Percentiles rank a stretch among this genome's conserved stretches.
Evolutionary conservation across 129 eudicot species (phyloP).

Genomic region (Mikania micrantha): DNA sequence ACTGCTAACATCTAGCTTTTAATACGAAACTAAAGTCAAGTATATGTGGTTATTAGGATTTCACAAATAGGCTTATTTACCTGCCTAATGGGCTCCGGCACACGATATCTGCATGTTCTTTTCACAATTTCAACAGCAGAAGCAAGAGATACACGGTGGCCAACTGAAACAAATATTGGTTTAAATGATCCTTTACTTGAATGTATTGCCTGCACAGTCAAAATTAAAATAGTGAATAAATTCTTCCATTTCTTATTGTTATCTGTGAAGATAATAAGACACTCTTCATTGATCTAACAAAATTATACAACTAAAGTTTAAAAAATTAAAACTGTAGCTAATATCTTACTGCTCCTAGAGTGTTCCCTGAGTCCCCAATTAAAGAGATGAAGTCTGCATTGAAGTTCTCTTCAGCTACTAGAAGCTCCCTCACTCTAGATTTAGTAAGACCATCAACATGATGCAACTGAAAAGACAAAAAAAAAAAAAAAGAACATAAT

Average conservation of each 20-base stretch:
- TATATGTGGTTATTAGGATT: not conserved
- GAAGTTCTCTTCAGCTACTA: slow-evolving; percentile 40
- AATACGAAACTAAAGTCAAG: not conserved
- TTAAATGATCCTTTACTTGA: slow-evolving; percentile 53
- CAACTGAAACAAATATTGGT: slow-evolving; percentile 84
- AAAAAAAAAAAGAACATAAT: not conserved
- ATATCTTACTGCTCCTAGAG: slow-evolving; percentile 67
- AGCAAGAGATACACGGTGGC: slow-evolving; percentile 82
- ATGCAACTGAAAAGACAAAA: slow-evolving; percentile 48
- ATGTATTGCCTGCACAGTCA: slow-evolving; percentile 56
- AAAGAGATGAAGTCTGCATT: slow-evolving; percentile 34
- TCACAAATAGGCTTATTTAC: slow-evolving; percentile 20
- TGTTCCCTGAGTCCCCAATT: slow-evolving; percentile 73
- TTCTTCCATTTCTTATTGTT: not conserved
- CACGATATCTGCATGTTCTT: slow-evolving; percentile 68
- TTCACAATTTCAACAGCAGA: slow-evolving; percentile 62
- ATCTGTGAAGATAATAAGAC: not conserved
- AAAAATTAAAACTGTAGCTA: not conserved
- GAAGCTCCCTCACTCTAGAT: slow-evolving; percentile 45
- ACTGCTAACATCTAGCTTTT: not conserved
- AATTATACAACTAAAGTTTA: not conserved
- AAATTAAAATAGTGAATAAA: not conserved
- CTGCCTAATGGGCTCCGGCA: slow-evolving; percentile 96
- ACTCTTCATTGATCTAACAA: not conserved
- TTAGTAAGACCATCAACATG: slow-evolving; percentile 91